These are phyloP conservation scores for Pilatotrama ljubarskyi DNA, from an alignment of 768 basidiomycete genomes.

Conservation along the genomic window DNA sequence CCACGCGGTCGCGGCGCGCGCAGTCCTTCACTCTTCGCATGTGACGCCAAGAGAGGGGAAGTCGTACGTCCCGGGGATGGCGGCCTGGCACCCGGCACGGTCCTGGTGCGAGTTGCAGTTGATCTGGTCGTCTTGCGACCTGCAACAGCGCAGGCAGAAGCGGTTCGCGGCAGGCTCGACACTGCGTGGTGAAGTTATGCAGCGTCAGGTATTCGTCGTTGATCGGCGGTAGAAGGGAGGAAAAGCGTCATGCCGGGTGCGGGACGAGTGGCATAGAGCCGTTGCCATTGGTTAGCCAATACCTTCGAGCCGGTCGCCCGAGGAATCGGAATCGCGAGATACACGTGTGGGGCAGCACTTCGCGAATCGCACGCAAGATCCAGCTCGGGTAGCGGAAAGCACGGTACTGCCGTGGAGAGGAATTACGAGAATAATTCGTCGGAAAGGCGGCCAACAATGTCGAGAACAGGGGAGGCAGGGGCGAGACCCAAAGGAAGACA, in stretches of 20 bases:
- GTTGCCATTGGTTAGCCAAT: constrained; percentile 3
- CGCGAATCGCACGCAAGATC: neutral
- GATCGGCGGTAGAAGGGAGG: neutral
- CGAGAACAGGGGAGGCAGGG: neutral
- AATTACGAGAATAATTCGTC: constrained; percentile 6
- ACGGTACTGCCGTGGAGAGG: neutral
- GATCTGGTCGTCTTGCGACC: constrained; percentile 40
- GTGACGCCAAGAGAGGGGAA: constrained; percentile 39
- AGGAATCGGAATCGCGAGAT: constrained; percentile 1
- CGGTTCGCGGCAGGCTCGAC: constrained; percentile 47
- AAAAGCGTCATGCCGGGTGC: neutral
- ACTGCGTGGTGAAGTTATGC: constrained; percentile 27
- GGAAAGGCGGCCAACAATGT: neutral
- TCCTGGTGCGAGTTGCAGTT: constrained; percentile 56
- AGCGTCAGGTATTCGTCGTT: neutral
- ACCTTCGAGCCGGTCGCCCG: neutral
- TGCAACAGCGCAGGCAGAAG: constrained; percentile 53
- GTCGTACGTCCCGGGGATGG: constrained; percentile 48
- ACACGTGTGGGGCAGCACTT: constrained; percentile 10
- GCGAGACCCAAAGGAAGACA: neutral
- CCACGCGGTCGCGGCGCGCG: constrained; percentile 12
- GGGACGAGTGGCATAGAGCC: neutral
- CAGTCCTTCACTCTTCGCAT: constrained; percentile 30
- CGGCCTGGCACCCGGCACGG: constrained; percentile 41
- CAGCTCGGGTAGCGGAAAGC: neutral